Base-by-base conservation (phyloP, 2,329 filamentous ascomycete genomes). In the Truncatella angustata region DNA sequence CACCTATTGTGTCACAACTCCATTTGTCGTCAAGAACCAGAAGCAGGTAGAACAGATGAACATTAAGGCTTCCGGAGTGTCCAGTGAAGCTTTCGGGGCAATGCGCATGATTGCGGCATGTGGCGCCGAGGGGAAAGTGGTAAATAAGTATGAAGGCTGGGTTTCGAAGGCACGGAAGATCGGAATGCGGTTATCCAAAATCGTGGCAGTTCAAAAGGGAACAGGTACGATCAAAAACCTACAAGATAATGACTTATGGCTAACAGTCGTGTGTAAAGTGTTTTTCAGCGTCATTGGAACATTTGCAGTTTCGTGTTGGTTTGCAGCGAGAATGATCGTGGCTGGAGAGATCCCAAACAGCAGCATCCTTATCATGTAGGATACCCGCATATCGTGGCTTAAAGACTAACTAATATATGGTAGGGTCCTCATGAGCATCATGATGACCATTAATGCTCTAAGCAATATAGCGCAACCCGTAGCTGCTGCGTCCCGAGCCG, bases 41-140 rank as follows among this genome's bases (percentile, higher is more conserved):
- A 73, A 70, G 36, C 73, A 69, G 23, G 68, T 81, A 21, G 70
- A 73, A 43, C 73, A 73, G 58, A 73, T 82, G n/a, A 82, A 86
- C 53, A 76, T 74, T 3, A 80, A 78, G 57, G 81, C 82, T 1
- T 77, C 78, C 1, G 77, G 80, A 5, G 73, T 86, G 3, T 84
- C 84, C 1, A 83, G 81, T 46, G 84, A 87, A 64, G 73, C 80
- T 1, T 75, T 87, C 51, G 67, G 74, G 4, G 80, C 79, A 23
- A 79, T 86, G 32, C 73, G 82, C 14, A 86, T 86, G 74, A 72
- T 87, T 28, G 75, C 81, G 24, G 83, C 84, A 1, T 86, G 80
- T 55, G 82, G 82, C 16, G 84, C 84, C 1, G 80, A 86, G 62
- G 57, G 64, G 14, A 77, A 80, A 7, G 76, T 86, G 56, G 70